These are phyloP conservation scores for Alternaria sp. DNA, from an alignment of 2,329 filamentous ascomycete species.

Conservation along the genomic window DNA sequence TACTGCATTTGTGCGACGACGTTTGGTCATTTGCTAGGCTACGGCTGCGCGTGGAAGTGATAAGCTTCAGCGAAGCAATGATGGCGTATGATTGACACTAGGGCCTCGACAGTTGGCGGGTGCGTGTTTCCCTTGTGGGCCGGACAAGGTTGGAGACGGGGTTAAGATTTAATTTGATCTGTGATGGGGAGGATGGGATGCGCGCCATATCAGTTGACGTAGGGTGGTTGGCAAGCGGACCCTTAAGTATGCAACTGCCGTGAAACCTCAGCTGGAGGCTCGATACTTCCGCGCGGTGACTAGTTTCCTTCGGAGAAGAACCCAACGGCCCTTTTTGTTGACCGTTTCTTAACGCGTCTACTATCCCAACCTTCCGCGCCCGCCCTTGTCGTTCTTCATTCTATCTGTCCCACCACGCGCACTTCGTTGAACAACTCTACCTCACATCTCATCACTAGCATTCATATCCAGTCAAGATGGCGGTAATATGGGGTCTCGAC, in stretches of 20 bases:
- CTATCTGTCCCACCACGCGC: background rate
- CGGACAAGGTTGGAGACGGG: background rate
- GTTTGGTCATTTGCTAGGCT: background rate
- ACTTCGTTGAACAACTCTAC: background rate
- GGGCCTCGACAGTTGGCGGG: slow-evolving; percentile 3
- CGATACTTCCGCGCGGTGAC: background rate
- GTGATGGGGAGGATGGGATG: background rate
- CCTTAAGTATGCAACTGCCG: slow-evolving; percentile 6
- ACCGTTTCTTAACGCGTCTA: background rate
- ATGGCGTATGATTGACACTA: slow-evolving; percentile 7
- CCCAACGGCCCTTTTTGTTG: background rate
- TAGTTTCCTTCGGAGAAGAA: background rate
- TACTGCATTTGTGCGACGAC: background rate
- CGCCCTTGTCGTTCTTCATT: background rate
- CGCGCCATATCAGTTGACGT: background rate
- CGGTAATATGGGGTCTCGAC: slow-evolving; percentile 66
- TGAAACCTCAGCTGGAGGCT: background rate
- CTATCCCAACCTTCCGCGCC: background rate
- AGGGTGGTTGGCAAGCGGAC: background rate
- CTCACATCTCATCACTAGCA: background rate
- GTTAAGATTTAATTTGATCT: background rate
- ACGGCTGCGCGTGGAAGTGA: slow-evolving; percentile 14
- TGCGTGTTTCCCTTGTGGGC: slow-evolving; percentile 10
- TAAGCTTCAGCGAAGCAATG: slow-evolving; percentile 14
- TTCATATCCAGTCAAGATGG: slow-evolving; percentile 29